These are phyloP conservation scores for Camellia sinensis DNA, from an alignment of 148 eudicot species.

Conservation along the genomic window DNA sequence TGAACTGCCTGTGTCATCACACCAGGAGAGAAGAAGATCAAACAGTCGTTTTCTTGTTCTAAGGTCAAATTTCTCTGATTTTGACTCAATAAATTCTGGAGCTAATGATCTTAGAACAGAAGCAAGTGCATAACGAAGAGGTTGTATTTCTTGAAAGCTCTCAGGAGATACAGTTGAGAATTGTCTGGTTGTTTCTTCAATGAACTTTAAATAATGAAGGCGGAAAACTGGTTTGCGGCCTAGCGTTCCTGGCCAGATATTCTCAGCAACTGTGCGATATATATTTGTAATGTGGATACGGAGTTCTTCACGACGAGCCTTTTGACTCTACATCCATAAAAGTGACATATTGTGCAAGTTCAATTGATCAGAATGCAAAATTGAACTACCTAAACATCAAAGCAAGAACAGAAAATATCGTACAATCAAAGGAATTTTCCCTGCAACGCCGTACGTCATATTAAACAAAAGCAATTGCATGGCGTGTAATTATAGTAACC, in stretches of 20 bases:
- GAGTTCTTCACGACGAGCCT: conserved; percentile 96
- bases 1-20: conserved; percentile 73
- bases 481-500: not conserved
- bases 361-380: not conserved
- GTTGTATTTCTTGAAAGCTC: conserved; percentile 87
- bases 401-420: not conserved
- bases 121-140: conserved; percentile 91
- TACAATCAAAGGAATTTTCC: not conserved
- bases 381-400: not conserved
- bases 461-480: not conserved
- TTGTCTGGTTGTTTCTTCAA: conserved; percentile 86
- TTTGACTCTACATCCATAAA: conserved; percentile 64
- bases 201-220: conserved; percentile 85
- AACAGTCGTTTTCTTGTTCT: conserved; percentile 86
- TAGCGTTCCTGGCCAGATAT: conserved; percentile 96
- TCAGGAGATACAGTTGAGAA: conserved; percentile 61
- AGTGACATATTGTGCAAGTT: conserved; percentile 11
- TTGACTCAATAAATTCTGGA: conserved; percentile 95
- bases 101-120: conserved; percentile 91
- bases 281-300: conserved; percentile 83
- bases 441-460: not conserved
- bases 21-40: conserved; percentile 94
- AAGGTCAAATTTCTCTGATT: conserved; percentile 90
- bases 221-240: conserved; percentile 90
- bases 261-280: conserved; percentile 88